Percentiles rank a stretch among this genome's conserved stretches.
These are phyloP conservation scores for Asterophora parasitica DNA, from an alignment of 768 basidiomycete genomes.

Conservation along the genomic window DNA sequence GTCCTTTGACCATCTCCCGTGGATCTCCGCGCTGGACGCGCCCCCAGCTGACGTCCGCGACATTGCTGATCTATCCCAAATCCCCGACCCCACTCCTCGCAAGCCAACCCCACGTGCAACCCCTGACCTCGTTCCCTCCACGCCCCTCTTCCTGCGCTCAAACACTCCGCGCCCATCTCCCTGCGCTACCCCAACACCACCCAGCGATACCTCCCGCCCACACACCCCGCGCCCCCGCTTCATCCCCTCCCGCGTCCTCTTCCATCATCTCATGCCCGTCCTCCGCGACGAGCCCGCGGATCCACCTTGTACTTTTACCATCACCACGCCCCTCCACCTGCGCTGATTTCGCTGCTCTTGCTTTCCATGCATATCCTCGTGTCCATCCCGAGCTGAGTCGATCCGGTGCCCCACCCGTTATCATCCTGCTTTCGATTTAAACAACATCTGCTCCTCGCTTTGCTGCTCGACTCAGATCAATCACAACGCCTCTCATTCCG, in stretches of 20 bases:
- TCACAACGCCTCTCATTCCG: too few species aligned
- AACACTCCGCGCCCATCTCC: constrained; percentile 12
- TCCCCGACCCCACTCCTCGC: constrained; percentile 32
- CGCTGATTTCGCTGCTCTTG: background rate
- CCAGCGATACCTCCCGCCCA: constrained; percentile 13
- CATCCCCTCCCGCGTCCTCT: constrained; percentile 45
- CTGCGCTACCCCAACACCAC: constrained; percentile 15
- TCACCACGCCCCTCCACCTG: constrained; percentile 15
- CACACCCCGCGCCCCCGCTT: constrained; percentile 34
- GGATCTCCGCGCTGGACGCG: constrained; percentile 57
- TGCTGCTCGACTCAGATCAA: too few species aligned
- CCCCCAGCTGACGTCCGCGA: constrained; percentile 44
- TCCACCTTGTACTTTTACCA: constrained; percentile 26
- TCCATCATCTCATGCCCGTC: constrained; percentile 62
- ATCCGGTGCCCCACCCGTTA: background rate
- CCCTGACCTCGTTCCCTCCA: constrained; percentile 31
- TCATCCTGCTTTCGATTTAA: constrained; percentile 2
- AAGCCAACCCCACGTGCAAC: constrained; percentile 49
- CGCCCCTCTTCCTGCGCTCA: constrained; percentile 3
- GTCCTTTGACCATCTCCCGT: constrained; percentile 60
- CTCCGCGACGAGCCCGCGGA: constrained; percentile 29
- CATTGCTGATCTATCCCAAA: constrained; percentile 63
- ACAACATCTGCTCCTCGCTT: background rate
- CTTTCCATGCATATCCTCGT: background rate
- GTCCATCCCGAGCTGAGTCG: background rate